phyloP scores from a whole-genome alignment of 768 basidiomycete genomes.

The Tylopilus sp. region DNA sequence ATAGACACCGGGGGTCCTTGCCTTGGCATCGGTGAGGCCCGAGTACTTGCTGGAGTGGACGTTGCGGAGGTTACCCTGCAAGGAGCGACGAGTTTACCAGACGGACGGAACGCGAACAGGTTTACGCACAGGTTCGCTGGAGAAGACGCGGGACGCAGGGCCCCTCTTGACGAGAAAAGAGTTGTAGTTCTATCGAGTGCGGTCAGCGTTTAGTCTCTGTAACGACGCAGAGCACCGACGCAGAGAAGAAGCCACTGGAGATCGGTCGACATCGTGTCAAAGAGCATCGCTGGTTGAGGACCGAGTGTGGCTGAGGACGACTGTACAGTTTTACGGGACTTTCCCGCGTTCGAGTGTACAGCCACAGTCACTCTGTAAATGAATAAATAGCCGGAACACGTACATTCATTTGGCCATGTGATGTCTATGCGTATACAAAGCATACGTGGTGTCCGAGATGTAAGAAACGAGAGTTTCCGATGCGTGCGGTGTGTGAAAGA shows the following conservation, averaged over 20 bases:
- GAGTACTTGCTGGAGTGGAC: slow-evolving; percentile 92
- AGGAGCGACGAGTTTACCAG: slow-evolving; percentile 5
- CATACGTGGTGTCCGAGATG: too few species aligned
- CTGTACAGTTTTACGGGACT: slow-evolving; percentile 32
- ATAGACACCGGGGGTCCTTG: slow-evolving; percentile 22
- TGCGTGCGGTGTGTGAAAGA: too few species aligned
- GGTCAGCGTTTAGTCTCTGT: not conserved
- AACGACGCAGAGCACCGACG: slow-evolving; percentile 44
- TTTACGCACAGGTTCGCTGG: slow-evolving; percentile 71
- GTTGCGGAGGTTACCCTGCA: slow-evolving; percentile 81
- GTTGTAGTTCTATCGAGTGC: slow-evolving; percentile 63
- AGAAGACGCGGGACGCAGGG: slow-evolving; percentile 72
- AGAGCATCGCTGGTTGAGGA: slow-evolving; percentile 12
- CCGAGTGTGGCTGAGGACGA: slow-evolving; percentile 29
- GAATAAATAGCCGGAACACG: too few species aligned
- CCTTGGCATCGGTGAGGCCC: slow-evolving; percentile 83
- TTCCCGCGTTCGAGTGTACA: too few species aligned
- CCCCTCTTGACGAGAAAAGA: slow-evolving; percentile 82
- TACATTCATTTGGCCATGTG: too few species aligned
- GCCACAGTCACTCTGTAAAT: too few species aligned
- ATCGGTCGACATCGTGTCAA: slow-evolving; percentile 73
- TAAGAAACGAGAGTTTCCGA: too few species aligned
- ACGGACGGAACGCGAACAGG: not conserved
- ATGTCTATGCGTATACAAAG: too few species aligned
- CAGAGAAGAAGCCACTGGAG: slow-evolving; percentile 93